These are phyloP conservation scores for Hypholoma sublateritium DNA, from an alignment of 768 basidiomycete species.

Conservation along the genomic window DNA sequence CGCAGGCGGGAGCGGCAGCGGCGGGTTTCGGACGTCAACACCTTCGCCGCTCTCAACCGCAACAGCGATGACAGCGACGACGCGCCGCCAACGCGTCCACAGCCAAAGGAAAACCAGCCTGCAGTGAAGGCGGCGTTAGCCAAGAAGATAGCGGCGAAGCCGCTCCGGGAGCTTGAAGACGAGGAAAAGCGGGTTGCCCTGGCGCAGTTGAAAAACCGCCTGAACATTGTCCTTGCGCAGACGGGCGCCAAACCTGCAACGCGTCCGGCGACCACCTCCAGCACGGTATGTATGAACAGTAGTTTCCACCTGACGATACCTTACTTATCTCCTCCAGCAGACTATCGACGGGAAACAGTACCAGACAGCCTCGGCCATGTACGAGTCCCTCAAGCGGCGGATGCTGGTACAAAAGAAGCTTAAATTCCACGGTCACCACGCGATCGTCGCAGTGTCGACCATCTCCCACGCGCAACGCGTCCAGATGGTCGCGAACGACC, in stretches of 20 bases:
- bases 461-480: constrained; percentile 24
- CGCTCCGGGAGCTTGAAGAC: constrained; percentile 16
- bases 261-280: background rate
- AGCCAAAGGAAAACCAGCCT: background rate
- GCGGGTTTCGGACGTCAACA: too few species aligned
- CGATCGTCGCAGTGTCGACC: constrained; percentile 25
- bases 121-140: background rate
- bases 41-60: background rate
- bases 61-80: background rate
- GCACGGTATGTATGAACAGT: background rate
- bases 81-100: background rate
- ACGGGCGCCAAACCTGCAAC: background rate
- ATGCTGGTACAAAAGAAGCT: constrained; percentile 1
- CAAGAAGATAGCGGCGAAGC: constrained; percentile 9
- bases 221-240: constrained; percentile 11
- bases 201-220: constrained; percentile 20
- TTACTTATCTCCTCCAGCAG: background rate
- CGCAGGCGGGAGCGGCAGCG: background rate
- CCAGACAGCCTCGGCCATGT: constrained; percentile 28
- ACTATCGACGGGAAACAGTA: constrained; percentile 19
- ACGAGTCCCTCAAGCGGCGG: constrained; percentile 19
- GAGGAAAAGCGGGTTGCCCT: constrained; percentile 16
- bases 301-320: background rate
- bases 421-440: constrained; percentile 23
- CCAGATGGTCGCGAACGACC: constrained; percentile 24